Base-by-base conservation (phyloP, 345 rosid genomes). In the Gossypium anomalum region DNA sequence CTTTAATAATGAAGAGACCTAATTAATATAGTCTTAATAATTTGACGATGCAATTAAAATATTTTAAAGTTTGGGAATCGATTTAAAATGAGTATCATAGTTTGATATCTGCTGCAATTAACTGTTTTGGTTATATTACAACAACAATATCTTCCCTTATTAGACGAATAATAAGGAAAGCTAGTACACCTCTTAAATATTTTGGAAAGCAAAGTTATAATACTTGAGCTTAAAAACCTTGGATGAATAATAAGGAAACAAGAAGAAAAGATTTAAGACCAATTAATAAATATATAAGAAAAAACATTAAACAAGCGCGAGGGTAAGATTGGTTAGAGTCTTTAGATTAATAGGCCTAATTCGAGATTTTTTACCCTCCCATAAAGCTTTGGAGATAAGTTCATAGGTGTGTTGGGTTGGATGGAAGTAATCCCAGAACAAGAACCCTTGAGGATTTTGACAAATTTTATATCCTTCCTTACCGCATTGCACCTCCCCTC, bases 371-470 rank as follows among this genome's bases (percentile, higher is more conserved):
- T 78, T 79, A 17, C 93, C 93, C 9, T 55, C 56, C 89, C 90
- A 86, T 34, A 85, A 80, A 10, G 88, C 88, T 83, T 75, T 81
- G 76, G 92, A 83, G 68, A 86, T 82, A 72, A 86, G 89, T 10
- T 75, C 74, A 82, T 80, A 85, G 66, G 90, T 51, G 9, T 77
- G 86, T 58, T 89, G 88, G 2, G 88, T 79, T 1, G 92, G 93
- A 81, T 87, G 93, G 71, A 85, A 89, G 66, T 82, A 87, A 73
- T 91, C 97, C 93, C 90, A 83, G 65, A 87, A 91, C 75, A 91
- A 15, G 68, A 71, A 86, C 68, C 47, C 60, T 0, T 80, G 67
- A 10, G 87, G 85, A 49, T 87, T 83, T 19, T 45, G 45, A 76
- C 92, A 91, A 43, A 82, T 70, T 77, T 81, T 83, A 78, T 85